Conservation (phyloP, 768 basidiomycete genomes). For the Obba rivulosa region DNA sequence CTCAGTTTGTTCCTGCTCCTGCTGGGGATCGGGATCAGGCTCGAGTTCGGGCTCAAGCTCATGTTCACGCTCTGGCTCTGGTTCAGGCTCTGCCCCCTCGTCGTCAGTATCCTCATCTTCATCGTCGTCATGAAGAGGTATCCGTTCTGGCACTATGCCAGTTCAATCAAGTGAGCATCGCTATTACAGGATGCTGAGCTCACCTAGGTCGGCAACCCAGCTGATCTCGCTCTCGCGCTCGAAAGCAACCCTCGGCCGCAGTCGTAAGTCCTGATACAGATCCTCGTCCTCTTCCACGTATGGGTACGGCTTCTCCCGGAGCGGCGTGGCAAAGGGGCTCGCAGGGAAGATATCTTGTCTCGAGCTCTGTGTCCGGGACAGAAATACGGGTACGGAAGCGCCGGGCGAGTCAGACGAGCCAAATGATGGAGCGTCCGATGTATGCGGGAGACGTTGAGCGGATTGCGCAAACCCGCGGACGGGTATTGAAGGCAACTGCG, state of each 20-base stretch:
- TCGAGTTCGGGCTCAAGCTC: constrained; percentile 34
- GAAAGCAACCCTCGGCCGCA: constrained; percentile 16
- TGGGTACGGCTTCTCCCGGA: constrained; percentile 55
- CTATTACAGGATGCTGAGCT: constrained; percentile 17
- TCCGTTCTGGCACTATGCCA: constrained; percentile 51
- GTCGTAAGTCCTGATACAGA: constrained; percentile 20
- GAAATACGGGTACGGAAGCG: constrained; percentile 47
- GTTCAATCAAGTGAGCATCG: constrained; percentile 8
- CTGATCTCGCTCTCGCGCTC: constrained; percentile 51
- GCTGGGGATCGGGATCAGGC: constrained; percentile 3
- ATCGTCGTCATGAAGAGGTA: constrained; percentile 56
- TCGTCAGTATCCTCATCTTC: constrained; percentile 42
- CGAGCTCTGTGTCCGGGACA: constrained; percentile 40
- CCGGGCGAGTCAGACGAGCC: constrained; percentile 39
- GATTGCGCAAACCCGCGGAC: constrained; percentile 30
- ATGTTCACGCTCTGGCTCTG: constrained; percentile 36
- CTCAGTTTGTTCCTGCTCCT: constrained; percentile 3
- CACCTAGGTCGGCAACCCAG: constrained; percentile 74
- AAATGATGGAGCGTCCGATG: constrained; percentile 47
- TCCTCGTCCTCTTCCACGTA: constrained; percentile 72
- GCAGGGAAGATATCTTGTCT: constrained; percentile 57
- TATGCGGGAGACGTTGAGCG: constrained; percentile 37
- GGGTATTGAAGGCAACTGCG: constrained; percentile 38
- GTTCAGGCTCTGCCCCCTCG: constrained; percentile 31
- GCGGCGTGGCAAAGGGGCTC: constrained; percentile 69